Evolutionary conservation across 116 monocot species (phyloP), one percentile per base, ranked within the genome.

Genomic region (Trichopus zeylanicus): DNA sequence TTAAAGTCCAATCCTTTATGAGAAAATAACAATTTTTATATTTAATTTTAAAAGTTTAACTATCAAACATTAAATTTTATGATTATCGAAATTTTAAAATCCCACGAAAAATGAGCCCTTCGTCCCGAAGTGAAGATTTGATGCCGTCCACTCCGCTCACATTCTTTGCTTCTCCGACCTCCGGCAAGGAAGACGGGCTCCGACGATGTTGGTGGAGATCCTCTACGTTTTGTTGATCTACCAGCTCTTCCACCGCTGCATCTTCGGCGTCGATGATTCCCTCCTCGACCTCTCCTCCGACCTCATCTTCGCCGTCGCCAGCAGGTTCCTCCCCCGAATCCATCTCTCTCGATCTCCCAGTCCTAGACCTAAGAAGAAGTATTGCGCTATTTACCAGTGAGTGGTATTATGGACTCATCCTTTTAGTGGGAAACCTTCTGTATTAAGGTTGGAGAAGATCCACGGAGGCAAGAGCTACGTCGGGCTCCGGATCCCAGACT

Each of bases 401-500:
- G n/a, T n/a, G n/a, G n/a, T n/a, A n/a, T n/a, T n/a, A n/a, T n/a
- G n/a, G n/a, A n/a, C n/a, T n/a, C n/a, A n/a, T n/a, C n/a, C n/a
- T n/a, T n/a, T n/a, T n/a, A n/a, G n/a, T n/a, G n/a, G n/a, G 22
- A 22, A 25, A 13, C 54, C 19, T 20, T 2, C 26, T 21, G 5
- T 61, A 11, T 60, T 21, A 51, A 94, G 97, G 63, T 55, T 97
- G 54, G 97, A 97, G 84, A 87, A 72, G 59, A 26, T 79, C 29
- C 79, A 79, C 31, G 87, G 82, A 3, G 97, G 91, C 21, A 87
- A 82, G 61, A 79, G 87, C 23, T 91, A 75, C 66, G 91, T 97
- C 3, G 97, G 91, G 16, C 84, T 97, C 4, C 75, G 97, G 48
- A 97, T 97, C 22, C 97, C 97, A 29, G 97, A 97, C 56, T 72